A percentile compares a stretch with the other conserved stretches of the same genome.
Evolutionary conservation across 179 eudicot species (phyloP).

Genomic region (Beta corolliflora): DNA sequence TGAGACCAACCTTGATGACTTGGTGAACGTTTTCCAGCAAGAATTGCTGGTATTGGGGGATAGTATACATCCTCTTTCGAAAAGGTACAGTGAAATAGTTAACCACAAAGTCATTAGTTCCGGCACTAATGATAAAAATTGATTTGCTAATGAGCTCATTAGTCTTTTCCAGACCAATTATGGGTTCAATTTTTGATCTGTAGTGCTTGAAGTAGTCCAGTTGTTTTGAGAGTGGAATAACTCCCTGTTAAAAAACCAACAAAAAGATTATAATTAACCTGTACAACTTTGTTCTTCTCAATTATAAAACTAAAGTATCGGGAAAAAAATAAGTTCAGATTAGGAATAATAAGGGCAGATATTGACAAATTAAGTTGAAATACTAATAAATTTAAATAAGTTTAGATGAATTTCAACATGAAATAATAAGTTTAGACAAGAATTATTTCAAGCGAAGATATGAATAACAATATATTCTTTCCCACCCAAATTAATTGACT

Average conservation of each 20-base stretch:
- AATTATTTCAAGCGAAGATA: no score
- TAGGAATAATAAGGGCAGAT: no score
- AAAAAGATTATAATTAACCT: no score
- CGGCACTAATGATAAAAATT: slow-evolving; percentile 55
- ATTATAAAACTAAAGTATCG: no score
- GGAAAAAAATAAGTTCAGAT: no score
- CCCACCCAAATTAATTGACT: no score
- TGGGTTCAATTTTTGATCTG: slow-evolving; percentile 40
- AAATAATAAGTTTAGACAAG: no score
- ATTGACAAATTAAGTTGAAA: no score
- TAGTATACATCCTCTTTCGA: slow-evolving; percentile 37
- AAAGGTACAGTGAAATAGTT: slow-evolving; percentile 56
- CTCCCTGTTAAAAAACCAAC: slow-evolving; percentile 41
- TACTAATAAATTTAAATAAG: no score
- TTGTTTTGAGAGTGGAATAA: slow-evolving; percentile 53
- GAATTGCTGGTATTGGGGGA: slow-evolving; percentile 52
- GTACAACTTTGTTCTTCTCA: no score
- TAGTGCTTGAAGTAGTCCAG: slow-evolving; percentile 66
- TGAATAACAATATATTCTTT: no score
- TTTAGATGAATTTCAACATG: no score
- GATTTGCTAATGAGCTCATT: slow-evolving; percentile 45
- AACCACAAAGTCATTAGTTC: slow-evolving; percentile 69
- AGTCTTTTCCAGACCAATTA: slow-evolving; percentile 49
- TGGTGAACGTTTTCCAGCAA: slow-evolving; percentile 41
- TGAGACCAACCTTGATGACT: slow-evolving; percentile 52